A percentile compares a stretch with the other conserved stretches of the same genome.
phyloP scores from a whole-genome alignment of 768 basidiomycete species.

The Tulasnella calospora region DNA sequence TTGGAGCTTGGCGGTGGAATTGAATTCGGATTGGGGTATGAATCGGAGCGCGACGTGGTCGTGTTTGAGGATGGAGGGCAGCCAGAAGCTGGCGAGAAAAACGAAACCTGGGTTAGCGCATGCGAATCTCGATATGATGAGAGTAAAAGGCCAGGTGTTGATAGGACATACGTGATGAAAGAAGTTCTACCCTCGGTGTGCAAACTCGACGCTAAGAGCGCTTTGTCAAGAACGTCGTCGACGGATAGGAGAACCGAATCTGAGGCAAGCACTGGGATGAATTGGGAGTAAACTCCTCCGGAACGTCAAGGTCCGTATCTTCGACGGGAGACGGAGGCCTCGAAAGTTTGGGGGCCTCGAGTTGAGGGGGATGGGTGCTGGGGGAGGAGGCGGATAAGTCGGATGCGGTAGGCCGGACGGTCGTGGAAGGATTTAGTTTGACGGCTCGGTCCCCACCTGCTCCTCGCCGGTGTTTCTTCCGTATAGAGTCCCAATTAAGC shows the following conservation, averaged over 20 bases:
- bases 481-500: too few species aligned
- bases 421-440: too few species aligned
- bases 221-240: not conserved
- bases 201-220: not conserved
- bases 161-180: not conserved
- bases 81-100: conserved; percentile 40
- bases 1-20: not conserved
- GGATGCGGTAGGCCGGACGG: not conserved
- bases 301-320: not conserved
- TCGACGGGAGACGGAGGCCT: not conserved
- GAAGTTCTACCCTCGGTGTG: not conserved
- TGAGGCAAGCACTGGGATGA: not conserved
- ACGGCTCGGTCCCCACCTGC: too few species aligned
- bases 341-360: too few species aligned
- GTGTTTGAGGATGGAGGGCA: conserved; percentile 43
- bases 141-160: too few species aligned
- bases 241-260: not conserved
- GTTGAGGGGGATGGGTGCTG: not conserved
- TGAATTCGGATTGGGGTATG: not conserved
- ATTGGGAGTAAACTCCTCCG: not conserved
- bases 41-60: conserved; percentile 45
- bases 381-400: not conserved
- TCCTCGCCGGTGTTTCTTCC: too few species aligned
- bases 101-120: not conserved
- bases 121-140: not conserved